These are phyloP conservation scores for Leishmania aethiopica DNA, from an alignment of 208 protist species.

Conservation along the genomic window DNA sequence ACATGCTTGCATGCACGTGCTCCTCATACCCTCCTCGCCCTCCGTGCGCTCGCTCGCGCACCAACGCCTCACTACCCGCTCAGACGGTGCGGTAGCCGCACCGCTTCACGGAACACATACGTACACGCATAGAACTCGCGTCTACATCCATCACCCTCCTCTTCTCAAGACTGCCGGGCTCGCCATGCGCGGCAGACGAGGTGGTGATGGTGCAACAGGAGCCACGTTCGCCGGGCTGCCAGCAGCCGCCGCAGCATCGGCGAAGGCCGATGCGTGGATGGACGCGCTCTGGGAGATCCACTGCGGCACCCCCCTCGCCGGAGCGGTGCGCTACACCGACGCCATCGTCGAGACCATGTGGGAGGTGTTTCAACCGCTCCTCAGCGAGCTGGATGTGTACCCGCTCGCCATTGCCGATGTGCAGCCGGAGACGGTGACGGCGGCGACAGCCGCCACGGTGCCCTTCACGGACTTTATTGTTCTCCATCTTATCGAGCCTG, in stretches of 20 bases:
- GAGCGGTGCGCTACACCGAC: constrained; percentile 56
- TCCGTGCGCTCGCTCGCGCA: neutral
- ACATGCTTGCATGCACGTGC: neutral
- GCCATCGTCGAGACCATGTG: constrained; percentile 72
- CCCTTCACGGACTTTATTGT: constrained; percentile 21
- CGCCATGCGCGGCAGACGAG: neutral
- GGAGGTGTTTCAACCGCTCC: constrained; percentile 62
- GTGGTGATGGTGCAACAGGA: neutral
- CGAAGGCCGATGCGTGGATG: constrained; percentile 37
- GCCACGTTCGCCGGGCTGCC: neutral
- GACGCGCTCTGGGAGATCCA: constrained; percentile 67
- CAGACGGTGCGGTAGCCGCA: neutral
- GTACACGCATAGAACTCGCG: constrained; percentile 5
- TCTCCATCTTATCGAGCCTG: constrained; percentile 15
- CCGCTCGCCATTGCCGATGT: constrained; percentile 28
- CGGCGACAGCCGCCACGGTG: constrained; percentile 16
- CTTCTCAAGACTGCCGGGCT: neutral
- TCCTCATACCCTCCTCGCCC: neutral
- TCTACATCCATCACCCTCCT: neutral
- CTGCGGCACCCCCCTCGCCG: constrained; percentile 41
- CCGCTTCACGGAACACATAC: neutral
- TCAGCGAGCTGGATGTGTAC: constrained; percentile 39
- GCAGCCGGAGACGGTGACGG: constrained; percentile 16
- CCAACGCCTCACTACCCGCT: neutral
- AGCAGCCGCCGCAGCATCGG: constrained; percentile 11